Evolutionary conservation across 805 yeast species (phyloP).

Genomic region (Kluyveromyces siamensis): DNA sequence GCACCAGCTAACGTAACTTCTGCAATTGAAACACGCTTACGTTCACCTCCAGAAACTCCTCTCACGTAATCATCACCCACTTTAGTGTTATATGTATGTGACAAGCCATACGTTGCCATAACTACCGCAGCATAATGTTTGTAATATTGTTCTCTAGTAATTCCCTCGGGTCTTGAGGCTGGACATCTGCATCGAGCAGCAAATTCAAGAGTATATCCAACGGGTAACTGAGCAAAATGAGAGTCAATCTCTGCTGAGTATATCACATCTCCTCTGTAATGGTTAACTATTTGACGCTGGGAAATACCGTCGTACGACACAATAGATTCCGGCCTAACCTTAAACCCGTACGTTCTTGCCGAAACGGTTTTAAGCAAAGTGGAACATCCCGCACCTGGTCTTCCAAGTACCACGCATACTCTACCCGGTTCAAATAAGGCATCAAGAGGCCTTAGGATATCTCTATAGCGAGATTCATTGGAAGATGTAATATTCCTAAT

Average conservation of each 20-base stretch:
- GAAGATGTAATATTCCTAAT: slow-evolving; percentile 11
- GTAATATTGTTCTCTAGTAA: slow-evolving; percentile 41
- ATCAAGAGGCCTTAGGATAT: slow-evolving; percentile 44
- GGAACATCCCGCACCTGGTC: slow-evolving; percentile 72
- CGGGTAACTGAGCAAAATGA: slow-evolving; percentile 56
- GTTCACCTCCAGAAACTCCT: slow-evolving; percentile 71
- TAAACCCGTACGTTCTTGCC: slow-evolving; percentile 47
- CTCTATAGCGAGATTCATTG: slow-evolving; percentile 28
- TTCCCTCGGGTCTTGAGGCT: slow-evolving; percentile 42
- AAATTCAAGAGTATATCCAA: slow-evolving; percentile 48
- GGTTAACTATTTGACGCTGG: slow-evolving; percentile 35
- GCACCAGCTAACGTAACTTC: slow-evolving; percentile 47
- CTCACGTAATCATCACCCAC: slow-evolving; percentile 60
- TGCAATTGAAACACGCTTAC: slow-evolving; percentile 68
- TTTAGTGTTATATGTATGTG: slow-evolving; percentile 52
- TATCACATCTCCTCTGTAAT: slow-evolving; percentile 53
- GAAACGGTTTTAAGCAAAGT: slow-evolving; percentile 51
- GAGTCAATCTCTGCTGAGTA: slow-evolving; percentile 57
- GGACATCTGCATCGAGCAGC: slow-evolving; percentile 53
- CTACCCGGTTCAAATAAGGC: slow-evolving; percentile 56
- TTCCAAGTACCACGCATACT: slow-evolving; percentile 63
- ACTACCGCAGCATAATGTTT: slow-evolving; percentile 40
- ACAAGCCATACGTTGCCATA: slow-evolving; percentile 43
- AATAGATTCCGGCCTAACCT: slow-evolving; percentile 35
- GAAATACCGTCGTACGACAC: slow-evolving; percentile 44